Evolutionary conservation across 2,329 filamentous ascomycete genomes (phyloP).

Genomic region (Claviceps maximensis): DNA sequence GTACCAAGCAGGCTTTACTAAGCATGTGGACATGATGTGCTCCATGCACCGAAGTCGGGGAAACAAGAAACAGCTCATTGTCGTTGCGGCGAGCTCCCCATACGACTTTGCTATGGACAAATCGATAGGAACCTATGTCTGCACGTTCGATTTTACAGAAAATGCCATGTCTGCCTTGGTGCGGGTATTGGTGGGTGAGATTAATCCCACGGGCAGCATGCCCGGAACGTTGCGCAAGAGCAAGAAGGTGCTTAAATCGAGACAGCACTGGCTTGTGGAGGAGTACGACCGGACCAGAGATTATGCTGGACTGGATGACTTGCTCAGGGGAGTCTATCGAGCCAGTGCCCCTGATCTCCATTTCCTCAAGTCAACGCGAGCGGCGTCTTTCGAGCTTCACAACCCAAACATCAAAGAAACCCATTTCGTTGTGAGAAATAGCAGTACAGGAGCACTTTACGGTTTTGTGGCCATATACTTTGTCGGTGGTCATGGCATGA

Average conservation of each 20-base stretch:
- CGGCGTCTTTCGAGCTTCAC: conserved; percentile 63
- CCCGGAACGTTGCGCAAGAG: conserved; percentile 72
- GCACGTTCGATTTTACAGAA: conserved; percentile 93
- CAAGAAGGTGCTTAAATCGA: conserved; percentile 75
- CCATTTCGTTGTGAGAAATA: conserved; percentile 89
- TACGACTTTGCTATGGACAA: conserved; percentile 95
- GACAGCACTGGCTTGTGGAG: conserved; percentile 91
- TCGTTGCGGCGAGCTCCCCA: conserved; percentile 85
- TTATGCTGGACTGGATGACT: conserved; percentile 54
- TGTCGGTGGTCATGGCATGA: conserved; percentile 56
- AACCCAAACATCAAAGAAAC: conserved; percentile 60
- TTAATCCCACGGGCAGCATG: conserved; percentile 43
- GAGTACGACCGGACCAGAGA: conserved; percentile 74
- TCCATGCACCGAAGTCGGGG: conserved; percentile 64
- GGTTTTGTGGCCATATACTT: conserved; percentile 88
- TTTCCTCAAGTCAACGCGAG: conserved; percentile 56
- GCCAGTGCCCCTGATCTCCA: conserved; percentile 52
- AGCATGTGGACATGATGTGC: conserved; percentile 93
- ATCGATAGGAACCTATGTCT: conserved; percentile 81
- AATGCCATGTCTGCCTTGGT: conserved; percentile 77
- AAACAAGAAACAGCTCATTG: conserved; percentile 79
- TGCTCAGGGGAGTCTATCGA: conserved; percentile 59
- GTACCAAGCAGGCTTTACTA: conserved; percentile 89
- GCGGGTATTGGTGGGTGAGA: conserved; percentile 70
- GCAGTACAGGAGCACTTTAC: conserved; percentile 79